phyloP scores from a whole-genome alignment of 1,139 yeast genomes.

The Debaryomyces singareniensis region DNA sequence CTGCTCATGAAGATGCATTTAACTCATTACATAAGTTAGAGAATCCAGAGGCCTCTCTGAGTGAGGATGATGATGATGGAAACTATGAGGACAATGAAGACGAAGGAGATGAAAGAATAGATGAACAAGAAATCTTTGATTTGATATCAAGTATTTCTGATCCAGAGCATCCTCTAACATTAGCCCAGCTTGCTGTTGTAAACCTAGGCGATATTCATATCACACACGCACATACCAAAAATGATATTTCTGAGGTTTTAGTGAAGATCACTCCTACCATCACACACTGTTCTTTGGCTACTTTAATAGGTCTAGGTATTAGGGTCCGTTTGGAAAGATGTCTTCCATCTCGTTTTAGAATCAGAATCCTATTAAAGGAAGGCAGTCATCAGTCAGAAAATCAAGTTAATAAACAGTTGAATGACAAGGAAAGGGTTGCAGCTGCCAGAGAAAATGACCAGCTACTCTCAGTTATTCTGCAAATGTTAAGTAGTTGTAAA shows the following conservation, averaged over 20 bases:
- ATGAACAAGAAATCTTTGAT: conserved; percentile 53
- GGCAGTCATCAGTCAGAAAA: conserved; percentile 95
- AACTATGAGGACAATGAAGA: conserved; percentile 11
- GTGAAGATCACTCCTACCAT: conserved; percentile 94
- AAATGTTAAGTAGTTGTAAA: conserved; percentile 81
- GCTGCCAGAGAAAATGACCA: conserved; percentile 99
- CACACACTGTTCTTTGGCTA: conserved; percentile 95
- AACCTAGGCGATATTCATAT: conserved; percentile 76
- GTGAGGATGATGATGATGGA: conserved; percentile 21
- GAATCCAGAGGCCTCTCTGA: conserved; percentile 13
- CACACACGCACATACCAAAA: conserved; percentile 41
- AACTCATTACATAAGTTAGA: background rate
- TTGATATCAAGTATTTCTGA: conserved; percentile 86
- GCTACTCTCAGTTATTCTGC: conserved; percentile 76
- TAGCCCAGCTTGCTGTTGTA: conserved; percentile 94
- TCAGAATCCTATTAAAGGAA: conserved; percentile 72
- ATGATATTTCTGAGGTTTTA: conserved; percentile 65
- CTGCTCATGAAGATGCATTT: conserved; percentile 1
- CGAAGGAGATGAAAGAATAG: conserved; percentile 62
- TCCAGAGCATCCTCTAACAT: conserved; percentile 94
- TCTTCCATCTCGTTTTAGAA: conserved; percentile 78
- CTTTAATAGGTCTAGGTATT: conserved; percentile 91
- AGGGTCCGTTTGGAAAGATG: conserved; percentile 87
- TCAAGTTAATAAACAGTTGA: conserved; percentile 93
- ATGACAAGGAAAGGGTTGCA: conserved; percentile 95